A percentile compares a stretch with the other conserved stretches of the same genome.
Conservation (phyloP, 768 basidiomycete genomes). For the Cyathus striatus region DNA sequence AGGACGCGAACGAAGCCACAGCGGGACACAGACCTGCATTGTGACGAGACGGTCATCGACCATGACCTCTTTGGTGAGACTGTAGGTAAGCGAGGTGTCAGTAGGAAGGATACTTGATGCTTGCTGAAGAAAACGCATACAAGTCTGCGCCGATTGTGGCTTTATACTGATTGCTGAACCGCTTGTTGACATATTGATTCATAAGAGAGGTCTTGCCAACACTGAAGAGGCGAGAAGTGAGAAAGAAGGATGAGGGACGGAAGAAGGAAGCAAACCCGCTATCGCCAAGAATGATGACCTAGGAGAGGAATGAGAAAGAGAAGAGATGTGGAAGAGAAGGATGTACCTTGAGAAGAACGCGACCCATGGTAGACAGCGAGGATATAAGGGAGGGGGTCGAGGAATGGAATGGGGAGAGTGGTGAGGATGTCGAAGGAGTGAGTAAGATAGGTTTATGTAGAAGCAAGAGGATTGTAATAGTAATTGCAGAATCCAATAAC, state of each 20-base stretch:
- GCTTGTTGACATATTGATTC: constrained; percentile 99
- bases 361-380: constrained; percentile 54
- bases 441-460: too few species aligned
- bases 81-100: constrained; percentile 25
- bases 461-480: constrained; percentile 11
- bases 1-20: not conserved
- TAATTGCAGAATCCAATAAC: constrained; percentile 20
- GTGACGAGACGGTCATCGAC: constrained; percentile 97
- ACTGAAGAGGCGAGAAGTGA: constrained; percentile 33
- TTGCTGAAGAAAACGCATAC: constrained; percentile 41
- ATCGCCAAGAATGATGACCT: constrained; percentile 99
- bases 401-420: constrained; percentile 16
- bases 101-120: constrained; percentile 6
- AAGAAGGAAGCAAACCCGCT: constrained; percentile 62
- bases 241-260: constrained; percentile 2
- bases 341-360: constrained; percentile 78
- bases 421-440: constrained; percentile 8
- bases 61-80: constrained; percentile 97
- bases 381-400: constrained; percentile 11
- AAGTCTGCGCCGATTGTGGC: constrained; percentile 98
- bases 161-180: constrained; percentile 99
- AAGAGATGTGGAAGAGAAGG: not conserved
- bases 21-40: constrained; percentile 71
- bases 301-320: constrained; percentile 2
- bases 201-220: constrained; percentile 99